A percentile compares a stretch with the other conserved stretches of the same genome.
Evolutionary conservation across 345 rosid species (phyloP).

Genomic region (Pelargonium nanum): DNA sequence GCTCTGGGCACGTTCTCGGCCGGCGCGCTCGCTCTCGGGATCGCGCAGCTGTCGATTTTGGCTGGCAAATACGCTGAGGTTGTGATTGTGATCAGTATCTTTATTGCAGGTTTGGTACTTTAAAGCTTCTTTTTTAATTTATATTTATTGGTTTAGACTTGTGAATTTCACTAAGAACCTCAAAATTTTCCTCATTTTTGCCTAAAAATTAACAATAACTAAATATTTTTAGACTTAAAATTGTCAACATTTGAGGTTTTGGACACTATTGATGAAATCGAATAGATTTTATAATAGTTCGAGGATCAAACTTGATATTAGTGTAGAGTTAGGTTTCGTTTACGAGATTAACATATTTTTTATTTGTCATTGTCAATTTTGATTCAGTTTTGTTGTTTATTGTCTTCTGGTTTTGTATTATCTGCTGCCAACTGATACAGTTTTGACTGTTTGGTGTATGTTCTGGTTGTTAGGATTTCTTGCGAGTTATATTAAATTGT

Average conservation of each 20-base stretch:
- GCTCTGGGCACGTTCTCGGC: slow-evolving; percentile 84
- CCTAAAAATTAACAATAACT: too few species aligned
- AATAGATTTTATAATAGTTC: too few species aligned
- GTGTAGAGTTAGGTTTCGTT: too few species aligned
- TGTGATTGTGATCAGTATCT: slow-evolving; percentile 46
- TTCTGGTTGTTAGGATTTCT: slow-evolving; percentile 34
- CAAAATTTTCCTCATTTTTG: too few species aligned
- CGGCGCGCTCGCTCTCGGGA: slow-evolving; percentile 67
- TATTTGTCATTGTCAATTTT: too few species aligned
- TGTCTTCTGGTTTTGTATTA: neutral
- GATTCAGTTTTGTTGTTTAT: too few species aligned
- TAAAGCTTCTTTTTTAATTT: neutral
- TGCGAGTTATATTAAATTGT: slow-evolving; percentile 55
- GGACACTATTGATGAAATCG: too few species aligned
- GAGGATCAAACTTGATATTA: too few species aligned
- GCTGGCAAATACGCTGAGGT: slow-evolving; percentile 38
- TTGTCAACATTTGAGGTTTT: too few species aligned
- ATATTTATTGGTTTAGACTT: neutral
- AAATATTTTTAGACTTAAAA: too few species aligned
- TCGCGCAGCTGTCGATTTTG: slow-evolving; percentile 43
- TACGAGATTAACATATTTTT: too few species aligned
- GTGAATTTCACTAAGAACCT: neutral
- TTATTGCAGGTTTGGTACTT: slow-evolving; percentile 53
- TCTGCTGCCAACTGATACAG: neutral
- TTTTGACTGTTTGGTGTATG: neutral